Evolutionary conservation across 2,329 filamentous ascomycete genomes (phyloP).

Genomic region (Alternaria brassicae): DNA sequence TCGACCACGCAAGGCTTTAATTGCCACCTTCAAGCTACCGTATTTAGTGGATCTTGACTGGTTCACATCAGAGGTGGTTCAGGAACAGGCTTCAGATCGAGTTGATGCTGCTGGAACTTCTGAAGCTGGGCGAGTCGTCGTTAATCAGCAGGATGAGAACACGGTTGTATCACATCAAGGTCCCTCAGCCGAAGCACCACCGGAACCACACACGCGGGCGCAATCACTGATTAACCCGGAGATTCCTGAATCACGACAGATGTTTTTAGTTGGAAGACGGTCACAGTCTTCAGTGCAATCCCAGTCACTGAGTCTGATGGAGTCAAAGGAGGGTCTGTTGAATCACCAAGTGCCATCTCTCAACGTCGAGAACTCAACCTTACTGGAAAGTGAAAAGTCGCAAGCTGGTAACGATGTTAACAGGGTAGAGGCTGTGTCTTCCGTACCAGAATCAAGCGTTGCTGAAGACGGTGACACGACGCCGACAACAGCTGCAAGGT

Average conservation of each 20-base stretch:
- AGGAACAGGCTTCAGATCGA: neutral
- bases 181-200: neutral
- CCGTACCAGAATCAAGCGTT: neutral
- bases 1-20: slow-evolving; percentile 52
- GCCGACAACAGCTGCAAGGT: neutral
- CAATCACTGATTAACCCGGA: neutral
- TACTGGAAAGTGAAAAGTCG: neutral
- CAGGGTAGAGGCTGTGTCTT: neutral
- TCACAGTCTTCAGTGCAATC: neutral
- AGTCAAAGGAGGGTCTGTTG: neutral
- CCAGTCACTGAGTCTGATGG: neutral
- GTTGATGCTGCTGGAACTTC: neutral
- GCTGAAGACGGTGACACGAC: neutral
- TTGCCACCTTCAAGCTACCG: slow-evolving; percentile 53
- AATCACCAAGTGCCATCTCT: neutral
- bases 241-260: neutral
- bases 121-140: neutral
- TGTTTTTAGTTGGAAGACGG: neutral
- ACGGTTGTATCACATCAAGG: neutral
- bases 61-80: slow-evolving; percentile 31
- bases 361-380: neutral
- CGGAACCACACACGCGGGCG: neutral
- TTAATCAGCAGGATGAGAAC: neutral
- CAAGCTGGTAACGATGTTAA: neutral
- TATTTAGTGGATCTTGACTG: slow-evolving; percentile 47